Percentiles rank a stretch among this genome's conserved stretches.
Conservation (phyloP, 192 early-diverging fungal species). For the Coemansia aciculifera region DNA sequence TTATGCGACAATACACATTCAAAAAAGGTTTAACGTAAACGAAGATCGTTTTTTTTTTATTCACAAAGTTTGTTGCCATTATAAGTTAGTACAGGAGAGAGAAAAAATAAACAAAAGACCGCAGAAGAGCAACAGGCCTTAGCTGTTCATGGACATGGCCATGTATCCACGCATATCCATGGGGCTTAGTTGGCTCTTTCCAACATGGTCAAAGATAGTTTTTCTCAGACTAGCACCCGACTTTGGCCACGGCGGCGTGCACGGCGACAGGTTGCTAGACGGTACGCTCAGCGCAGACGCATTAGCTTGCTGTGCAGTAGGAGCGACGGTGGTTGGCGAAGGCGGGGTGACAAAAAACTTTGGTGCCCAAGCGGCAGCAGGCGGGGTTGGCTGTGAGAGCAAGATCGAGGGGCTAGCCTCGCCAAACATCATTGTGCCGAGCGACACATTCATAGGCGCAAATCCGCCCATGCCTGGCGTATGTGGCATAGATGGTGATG, state of each 20-base stretch:
- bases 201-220: constrained; percentile 52
- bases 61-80: constrained; percentile 9
- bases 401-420: constrained; percentile 44
- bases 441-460: constrained; percentile 5
- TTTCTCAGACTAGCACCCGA: constrained; percentile 38
- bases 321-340: constrained; percentile 21
- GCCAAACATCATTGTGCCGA: constrained; percentile 24
- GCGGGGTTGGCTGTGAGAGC: constrained; percentile 30
- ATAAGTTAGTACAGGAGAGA: constrained; percentile 5
- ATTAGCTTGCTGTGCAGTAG: not conserved
- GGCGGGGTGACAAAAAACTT: constrained; percentile 46
- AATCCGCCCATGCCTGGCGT: constrained; percentile 16
- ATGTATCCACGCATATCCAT: constrained; percentile 53
- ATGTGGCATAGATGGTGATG: constrained; percentile 37
- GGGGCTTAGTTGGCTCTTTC: constrained; percentile 43
- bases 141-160: constrained; percentile 49
- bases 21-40: not conserved
- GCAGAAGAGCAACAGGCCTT: not conserved
- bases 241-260: constrained; percentile 52
- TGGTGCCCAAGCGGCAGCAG: constrained; percentile 34
- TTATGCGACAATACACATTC: not conserved
- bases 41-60: not conserved
- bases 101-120: not conserved
- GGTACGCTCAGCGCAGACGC: not conserved
- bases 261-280: constrained; percentile 24